Conservation (phyloP, 1,284 basidiomycete genomes). For the Rhodotorula sp. region DNA sequence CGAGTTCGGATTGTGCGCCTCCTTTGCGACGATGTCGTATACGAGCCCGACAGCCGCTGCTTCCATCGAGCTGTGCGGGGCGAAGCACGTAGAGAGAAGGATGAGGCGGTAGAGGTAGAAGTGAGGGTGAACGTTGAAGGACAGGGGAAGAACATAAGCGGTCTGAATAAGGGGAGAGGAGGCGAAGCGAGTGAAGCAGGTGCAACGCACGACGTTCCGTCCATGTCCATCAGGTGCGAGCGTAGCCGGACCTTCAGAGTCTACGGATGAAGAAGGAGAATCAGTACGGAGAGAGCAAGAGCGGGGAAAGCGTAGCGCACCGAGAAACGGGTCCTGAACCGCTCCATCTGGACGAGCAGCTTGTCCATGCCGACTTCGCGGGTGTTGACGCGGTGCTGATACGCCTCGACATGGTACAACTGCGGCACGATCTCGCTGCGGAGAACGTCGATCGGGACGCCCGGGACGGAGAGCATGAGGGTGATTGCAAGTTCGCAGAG, state of each 20-base stretch:
- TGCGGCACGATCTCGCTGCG: conserved; percentile 14
- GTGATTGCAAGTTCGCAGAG: conserved; percentile 27
- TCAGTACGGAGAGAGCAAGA: background rate
- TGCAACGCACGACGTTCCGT: conserved; percentile 31
- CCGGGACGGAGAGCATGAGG: conserved; percentile 23
- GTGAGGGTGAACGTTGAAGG: background rate
- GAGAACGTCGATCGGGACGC: conserved; percentile 24
- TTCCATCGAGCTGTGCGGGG: conserved; percentile 12
- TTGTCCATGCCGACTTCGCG: conserved; percentile 27
- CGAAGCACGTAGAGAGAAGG: background rate
- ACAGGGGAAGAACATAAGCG: too few species aligned
- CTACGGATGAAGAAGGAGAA: background rate
- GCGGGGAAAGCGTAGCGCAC: background rate
- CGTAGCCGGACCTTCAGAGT: conserved; percentile 25
- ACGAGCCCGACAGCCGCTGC: conserved; percentile 28
- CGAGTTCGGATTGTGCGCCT: background rate
- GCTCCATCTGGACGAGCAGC: conserved; percentile 1
- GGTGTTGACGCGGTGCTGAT: conserved; percentile 32
- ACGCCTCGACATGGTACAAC: conserved; percentile 29
- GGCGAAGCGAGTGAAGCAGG: background rate
- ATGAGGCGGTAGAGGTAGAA: background rate
- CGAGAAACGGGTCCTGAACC: conserved; percentile 16
- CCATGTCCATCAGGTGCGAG: conserved; percentile 32
- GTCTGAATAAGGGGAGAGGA: background rate
- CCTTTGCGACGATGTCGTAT: conserved; percentile 22